Percentiles rank a stretch among this genome's conserved stretches.
phyloP scores from a whole-genome alignment of 352 stramenopile species.

The Pythium brassicae region DNA sequence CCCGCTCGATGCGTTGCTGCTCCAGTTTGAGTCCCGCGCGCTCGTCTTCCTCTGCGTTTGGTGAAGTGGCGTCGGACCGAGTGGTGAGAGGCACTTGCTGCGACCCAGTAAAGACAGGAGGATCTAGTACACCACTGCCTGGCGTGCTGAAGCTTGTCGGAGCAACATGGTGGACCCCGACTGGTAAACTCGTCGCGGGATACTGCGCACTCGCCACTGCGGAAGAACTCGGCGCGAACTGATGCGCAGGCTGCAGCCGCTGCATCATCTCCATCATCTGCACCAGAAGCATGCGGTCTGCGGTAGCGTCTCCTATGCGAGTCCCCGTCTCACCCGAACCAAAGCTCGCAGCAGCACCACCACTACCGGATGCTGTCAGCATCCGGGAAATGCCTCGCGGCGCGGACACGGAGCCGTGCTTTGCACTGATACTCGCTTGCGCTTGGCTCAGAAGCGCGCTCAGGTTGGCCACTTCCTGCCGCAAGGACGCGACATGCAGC shows the following conservation, averaged over 20 bases:
- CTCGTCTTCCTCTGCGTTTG: slow-evolving; percentile 4
- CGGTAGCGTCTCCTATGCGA: background rate
- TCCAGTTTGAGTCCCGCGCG: slow-evolving; percentile 22
- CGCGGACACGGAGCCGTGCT: slow-evolving; percentile 14
- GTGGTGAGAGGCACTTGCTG: background rate
- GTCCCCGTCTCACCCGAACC: background rate
- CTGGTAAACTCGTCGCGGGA: too few relatives aligned
- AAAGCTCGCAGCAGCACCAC: too few relatives aligned
- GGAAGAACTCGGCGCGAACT: background rate
- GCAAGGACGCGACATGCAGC: slow-evolving; percentile 59
- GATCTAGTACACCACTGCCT: too few relatives aligned
- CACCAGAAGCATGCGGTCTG: slow-evolving; percentile 45
- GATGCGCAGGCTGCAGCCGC: slow-evolving; percentile 17
- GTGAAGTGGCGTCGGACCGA: background rate
- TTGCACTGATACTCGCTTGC: slow-evolving; percentile 43
- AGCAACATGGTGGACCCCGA: too few relatives aligned
- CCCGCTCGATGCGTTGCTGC: slow-evolving; percentile 34
- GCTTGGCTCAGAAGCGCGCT: slow-evolving; percentile 60
- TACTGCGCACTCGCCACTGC: too few relatives aligned
- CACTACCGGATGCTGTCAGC: too few relatives aligned
- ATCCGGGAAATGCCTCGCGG: slow-evolving; percentile 1
- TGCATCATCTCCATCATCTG: slow-evolving; percentile 70
- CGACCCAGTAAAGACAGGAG: background rate
- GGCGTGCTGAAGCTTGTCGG: too few relatives aligned
- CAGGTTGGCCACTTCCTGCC: slow-evolving; percentile 61